These are phyloP conservation scores for Ganoderma boninense DNA, from an alignment of 1,284 basidiomycete genomes.

Conservation along the genomic window DNA sequence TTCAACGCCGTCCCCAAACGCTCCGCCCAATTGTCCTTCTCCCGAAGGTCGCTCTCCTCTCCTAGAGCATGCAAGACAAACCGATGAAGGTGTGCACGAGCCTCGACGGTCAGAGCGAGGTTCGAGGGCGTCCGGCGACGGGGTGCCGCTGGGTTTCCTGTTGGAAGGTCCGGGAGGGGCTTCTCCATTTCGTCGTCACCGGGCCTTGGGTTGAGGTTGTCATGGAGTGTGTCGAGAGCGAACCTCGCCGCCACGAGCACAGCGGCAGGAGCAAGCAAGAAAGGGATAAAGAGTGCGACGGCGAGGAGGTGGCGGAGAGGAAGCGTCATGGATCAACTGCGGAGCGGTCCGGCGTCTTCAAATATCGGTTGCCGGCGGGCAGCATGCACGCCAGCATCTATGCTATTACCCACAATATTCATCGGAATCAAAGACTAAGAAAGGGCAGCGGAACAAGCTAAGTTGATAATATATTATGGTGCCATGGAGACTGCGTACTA, in stretches of 20 bases:
- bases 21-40: constrained; percentile 38
- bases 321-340: constrained; percentile 17
- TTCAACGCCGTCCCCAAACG: constrained; percentile 35
- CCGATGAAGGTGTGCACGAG: constrained; percentile 38
- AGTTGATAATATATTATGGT: neutral
- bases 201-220: neutral
- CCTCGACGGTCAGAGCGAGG: constrained; percentile 34
- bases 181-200: constrained; percentile 33
- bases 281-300: constrained; percentile 7
- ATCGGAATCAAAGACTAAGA: neutral
- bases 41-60: constrained; percentile 34
- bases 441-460: neutral
- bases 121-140: constrained; percentile 15
- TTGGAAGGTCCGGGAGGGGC: constrained; percentile 41
- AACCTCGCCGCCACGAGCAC: constrained; percentile 6
- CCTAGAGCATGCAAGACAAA: constrained; percentile 37
- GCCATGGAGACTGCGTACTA: neutral
- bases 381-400: neutral
- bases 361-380: neutral
- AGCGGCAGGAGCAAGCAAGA: constrained; percentile 12
- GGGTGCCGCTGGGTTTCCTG: constrained; percentile 6
- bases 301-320: constrained; percentile 13
- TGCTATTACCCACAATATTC: neutral
- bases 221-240: constrained; percentile 14
- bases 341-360: constrained; percentile 5